phyloP scores from a whole-genome alignment of 2,329 filamentous ascomycete species.

The Leptoxyphium fumago region DNA sequence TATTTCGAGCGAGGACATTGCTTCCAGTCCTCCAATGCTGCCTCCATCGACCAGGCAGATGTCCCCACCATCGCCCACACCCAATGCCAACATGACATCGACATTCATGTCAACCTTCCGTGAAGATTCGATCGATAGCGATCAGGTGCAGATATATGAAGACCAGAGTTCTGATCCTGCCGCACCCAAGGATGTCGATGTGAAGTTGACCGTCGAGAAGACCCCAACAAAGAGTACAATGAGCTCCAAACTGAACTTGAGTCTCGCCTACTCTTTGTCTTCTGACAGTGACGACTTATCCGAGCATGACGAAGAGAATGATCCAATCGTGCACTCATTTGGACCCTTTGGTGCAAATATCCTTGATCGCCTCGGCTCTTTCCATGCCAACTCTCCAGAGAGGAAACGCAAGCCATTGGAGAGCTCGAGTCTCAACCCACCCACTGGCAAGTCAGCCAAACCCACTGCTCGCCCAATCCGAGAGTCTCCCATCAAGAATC shows the following conservation, averaged over 20 bases:
- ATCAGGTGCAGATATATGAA: constrained; percentile 57
- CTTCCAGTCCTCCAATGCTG: constrained; percentile 43
- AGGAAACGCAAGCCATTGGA: constrained; percentile 21
- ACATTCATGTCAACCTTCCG: constrained; percentile 31
- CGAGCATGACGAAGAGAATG: constrained; percentile 83
- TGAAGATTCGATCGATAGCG: constrained; percentile 25
- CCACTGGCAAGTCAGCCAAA: constrained; percentile 9
- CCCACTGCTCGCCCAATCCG: constrained; percentile 16
- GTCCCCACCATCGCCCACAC: constrained; percentile 52
- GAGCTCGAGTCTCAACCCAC: constrained; percentile 12
- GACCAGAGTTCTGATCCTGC: constrained; percentile 47
- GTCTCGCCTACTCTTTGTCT: constrained; percentile 7
- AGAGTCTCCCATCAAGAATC: constrained; percentile 51
- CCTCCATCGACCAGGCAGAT: constrained; percentile 53
- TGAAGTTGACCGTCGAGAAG: neutral
- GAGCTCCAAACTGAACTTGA: constrained; percentile 2
- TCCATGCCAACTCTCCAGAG: constrained; percentile 51
- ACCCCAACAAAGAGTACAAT: neutral
- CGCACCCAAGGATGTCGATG: constrained; percentile 10
- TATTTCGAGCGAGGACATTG: constrained; percentile 27
- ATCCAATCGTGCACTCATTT: constrained; percentile 83
- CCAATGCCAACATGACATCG: constrained; percentile 22
- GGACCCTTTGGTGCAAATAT: constrained; percentile 79
- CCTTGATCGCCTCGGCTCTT: constrained; percentile 65
- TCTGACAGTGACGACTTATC: constrained; percentile 47